Base-by-base conservation (phyloP, 2,329 filamentous ascomycete species). In the Aureobasidium sp. region DNA sequence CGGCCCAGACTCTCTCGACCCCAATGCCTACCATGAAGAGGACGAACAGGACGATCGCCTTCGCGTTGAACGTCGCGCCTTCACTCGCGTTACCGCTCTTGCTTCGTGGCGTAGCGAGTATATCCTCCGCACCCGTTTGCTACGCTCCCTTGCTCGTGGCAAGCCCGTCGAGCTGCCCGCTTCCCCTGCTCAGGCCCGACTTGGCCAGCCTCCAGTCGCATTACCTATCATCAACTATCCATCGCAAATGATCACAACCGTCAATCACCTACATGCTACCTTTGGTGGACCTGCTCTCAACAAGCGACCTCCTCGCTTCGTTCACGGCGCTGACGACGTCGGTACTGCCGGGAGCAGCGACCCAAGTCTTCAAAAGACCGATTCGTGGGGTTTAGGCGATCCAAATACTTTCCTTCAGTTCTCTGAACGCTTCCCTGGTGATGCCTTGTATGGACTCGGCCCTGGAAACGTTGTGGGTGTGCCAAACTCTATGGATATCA, bases 41-140 rank as follows among this genome's bases (percentile, higher is more conserved):
- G 73, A 65, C 75, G 49, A 74, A 75, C 59, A 85, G 84, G 68
- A 74, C 73, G 72, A 75, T 25, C 65, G 64, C 39, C 77, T 91
- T 48, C 83, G 84, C 32, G 87, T 88, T 1, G 89, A 94, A 70
- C 83, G 84, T 67, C 88, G 91, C 48, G 83, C 85, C 66, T 99
- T 97, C 70, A 85, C 89, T 16, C 85, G 92, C 47, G 81, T 99
- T 60, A 95, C 90, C 9, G 81, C 86, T 3, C 77, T 92, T 64
- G 89, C 91, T n/a, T 94, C 92, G 8, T 97, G 94, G 93, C 85
- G 93, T 67, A 97, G 90, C 74, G 94, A 99, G 74, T 99, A 97
- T 70, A 88, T 97, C 51, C 77, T 96, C 61, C 84, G 94, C 50
- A 97, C 91, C 2, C 84, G 90, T 49, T 82, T 97, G 57, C 77